Evolutionary conservation across 257 asterid genomes (phyloP), one percentile per base, ranked within the genome.

Genomic region (Solanum stenotomum): DNA sequence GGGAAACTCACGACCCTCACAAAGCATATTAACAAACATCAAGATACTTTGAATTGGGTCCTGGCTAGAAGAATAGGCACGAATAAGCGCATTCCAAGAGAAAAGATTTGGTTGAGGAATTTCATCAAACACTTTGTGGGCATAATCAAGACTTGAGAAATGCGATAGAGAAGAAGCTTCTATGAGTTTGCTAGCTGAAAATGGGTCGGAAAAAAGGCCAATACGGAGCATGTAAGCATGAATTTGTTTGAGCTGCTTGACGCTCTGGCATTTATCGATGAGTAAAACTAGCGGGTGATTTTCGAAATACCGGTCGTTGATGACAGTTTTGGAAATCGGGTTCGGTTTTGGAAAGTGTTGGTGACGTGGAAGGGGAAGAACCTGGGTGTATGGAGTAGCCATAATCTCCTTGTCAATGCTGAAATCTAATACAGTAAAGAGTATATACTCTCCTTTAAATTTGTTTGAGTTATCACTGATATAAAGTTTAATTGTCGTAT

Each of bases 161-260:
- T 90, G 85, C 2, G 96, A 94, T 0, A 93, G 83, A 10, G 95
- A 91, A 3, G 92, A 42, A 5, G 91, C 90, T 25, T 94, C 94
- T 25, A 96, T 91, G 87, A 96, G 95, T 77, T 95, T 96, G 91
- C 98, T 94, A 77, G 95, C 94, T 78, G 96, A 90, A 87, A 92
- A 95, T 5, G 96, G 96, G 72, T 96, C 98, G 83, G 23, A 83
- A 33, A 95, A 93, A 5, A 96, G 93, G 35, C 97, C 98, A 18
- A 84, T 38, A 4, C 97, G 95, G 13, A 95, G 96, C 98, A 96
- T 94, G 16, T 89, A 94, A 16, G 96, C 95, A 83, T 96, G 99
- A 70, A 96, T 91, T 90, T 93, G 94, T 89, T 92, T 95, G 87
- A 95, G 96, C 25, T 93, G 98, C 7, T 52, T 34, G 12, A 87